phyloP scores from a whole-genome alignment of 108 stramenopile species.

The Cyclotella distinguenda region DNA sequence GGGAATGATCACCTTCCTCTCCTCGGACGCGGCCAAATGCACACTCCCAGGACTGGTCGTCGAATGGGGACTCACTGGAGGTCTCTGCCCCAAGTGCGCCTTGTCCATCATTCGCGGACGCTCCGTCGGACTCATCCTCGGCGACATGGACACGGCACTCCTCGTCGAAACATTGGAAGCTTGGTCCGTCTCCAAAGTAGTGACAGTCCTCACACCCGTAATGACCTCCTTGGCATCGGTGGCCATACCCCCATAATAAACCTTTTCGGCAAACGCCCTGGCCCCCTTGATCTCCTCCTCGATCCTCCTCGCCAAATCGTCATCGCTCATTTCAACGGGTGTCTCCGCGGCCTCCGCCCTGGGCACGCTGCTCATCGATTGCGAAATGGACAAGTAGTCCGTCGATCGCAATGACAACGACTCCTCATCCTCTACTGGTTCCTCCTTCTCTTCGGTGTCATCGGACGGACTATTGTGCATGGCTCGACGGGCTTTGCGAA shows the following conservation, averaged over 20 bases:
- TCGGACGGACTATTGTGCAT: conserved; percentile 25
- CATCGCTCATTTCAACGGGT: conserved; percentile 3
- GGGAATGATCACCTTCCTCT: neutral
- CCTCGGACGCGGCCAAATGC: neutral
- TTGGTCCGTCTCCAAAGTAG: too few species aligned
- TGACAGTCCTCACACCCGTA: neutral
- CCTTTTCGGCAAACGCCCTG: conserved; percentile 32
- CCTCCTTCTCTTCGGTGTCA: neutral
- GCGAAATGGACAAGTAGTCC: too few species aligned
- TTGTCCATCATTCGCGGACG: neutral
- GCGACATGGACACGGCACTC: neutral
- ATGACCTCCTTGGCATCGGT: neutral
- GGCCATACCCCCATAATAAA: conserved; percentile 16
- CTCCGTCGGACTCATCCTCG: neutral
- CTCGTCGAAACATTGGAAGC: too few species aligned
- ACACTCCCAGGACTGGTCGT: neutral
- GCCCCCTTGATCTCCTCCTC: conserved; percentile 43
- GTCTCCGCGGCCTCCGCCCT: too few species aligned
- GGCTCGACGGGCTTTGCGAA: conserved; percentile 57
- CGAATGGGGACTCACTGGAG: neutral
- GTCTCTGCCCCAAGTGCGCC: neutral
- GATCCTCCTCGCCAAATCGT: conserved; percentile 32
- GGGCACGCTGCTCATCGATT: too few species aligned
- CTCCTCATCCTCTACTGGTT: neutral
- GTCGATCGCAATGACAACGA: too few species aligned